A percentile compares a stretch with the other conserved stretches of the same genome.
Conservation (phyloP, 2,329 filamentous ascomycete species). For the Fusarium xyrophilum region DNA sequence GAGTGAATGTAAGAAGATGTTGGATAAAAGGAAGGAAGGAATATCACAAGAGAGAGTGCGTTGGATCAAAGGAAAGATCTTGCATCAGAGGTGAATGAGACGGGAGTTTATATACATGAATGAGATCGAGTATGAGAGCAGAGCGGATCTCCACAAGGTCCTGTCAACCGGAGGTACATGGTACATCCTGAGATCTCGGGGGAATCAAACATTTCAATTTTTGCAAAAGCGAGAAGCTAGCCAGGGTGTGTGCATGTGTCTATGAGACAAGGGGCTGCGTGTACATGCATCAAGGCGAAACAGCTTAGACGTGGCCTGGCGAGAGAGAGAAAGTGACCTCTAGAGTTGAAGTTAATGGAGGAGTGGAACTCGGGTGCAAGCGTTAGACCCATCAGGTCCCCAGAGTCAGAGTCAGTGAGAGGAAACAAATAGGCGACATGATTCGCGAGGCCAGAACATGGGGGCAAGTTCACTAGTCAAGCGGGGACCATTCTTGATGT, state of each 20-base stretch:
- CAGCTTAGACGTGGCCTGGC: constrained; percentile 22
- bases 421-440: constrained; percentile 24
- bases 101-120: not conserved
- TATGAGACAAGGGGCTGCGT: constrained; percentile 27
- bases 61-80: constrained; percentile 1
- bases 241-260: constrained; percentile 10
- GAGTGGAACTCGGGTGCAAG: constrained; percentile 18
- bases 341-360: constrained; percentile 4
- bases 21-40: constrained; percentile 31
- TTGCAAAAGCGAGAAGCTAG: constrained; percentile 1
- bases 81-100: constrained; percentile 25
- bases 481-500: not conserved
- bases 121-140: not conserved
- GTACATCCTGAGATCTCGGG: constrained; percentile 25
- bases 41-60: constrained; percentile 34
- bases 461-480: constrained; percentile 27
- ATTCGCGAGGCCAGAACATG: constrained; percentile 33
- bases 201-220: constrained; percentile 10
- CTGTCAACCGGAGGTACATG: not conserved
- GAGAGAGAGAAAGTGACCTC: constrained; percentile 13
- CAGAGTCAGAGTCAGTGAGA: constrained; percentile 23
- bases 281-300: constrained; percentile 31
- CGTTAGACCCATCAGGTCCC: constrained; percentile 16
- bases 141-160: constrained; percentile 8
- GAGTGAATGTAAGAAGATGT: constrained; percentile 36